Conservation (phyloP, 345 rosid genomes). For the Citrus mangshanensis region DNA sequence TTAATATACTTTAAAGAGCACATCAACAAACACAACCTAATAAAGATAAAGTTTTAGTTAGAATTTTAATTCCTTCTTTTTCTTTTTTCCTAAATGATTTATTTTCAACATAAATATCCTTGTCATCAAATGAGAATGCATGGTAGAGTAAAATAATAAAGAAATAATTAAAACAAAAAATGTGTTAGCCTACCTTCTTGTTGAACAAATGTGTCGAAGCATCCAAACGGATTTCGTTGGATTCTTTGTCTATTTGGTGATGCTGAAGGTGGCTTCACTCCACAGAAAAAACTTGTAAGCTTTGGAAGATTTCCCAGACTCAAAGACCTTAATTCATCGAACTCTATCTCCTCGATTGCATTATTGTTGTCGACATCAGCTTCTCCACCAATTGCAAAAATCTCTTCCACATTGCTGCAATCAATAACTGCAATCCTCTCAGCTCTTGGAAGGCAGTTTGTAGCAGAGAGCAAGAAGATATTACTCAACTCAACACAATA, state of each 20-base stretch:
- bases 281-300: background rate
- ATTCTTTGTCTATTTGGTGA: background rate
- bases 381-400: conserved; percentile 8
- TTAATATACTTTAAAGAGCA: no score
- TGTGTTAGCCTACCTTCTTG: background rate
- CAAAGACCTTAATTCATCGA: background rate
- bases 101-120: no score
- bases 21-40: conserved; percentile 10
- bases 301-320: background rate
- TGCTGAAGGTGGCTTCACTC: background rate
- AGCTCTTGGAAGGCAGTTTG: conserved; percentile 11
- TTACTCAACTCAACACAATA: background rate
- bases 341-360: background rate
- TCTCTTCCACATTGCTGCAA: conserved; percentile 13
- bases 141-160: background rate
- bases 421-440: conserved; percentile 8
- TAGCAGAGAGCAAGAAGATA: conserved; percentile 12
- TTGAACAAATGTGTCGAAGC: background rate
- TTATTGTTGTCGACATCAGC: background rate
- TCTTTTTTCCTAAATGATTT: no score
- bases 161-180: no score
- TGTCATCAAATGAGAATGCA: no score
- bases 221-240: background rate
- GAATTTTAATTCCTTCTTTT: no score
- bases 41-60: background rate